A percentile compares a stretch with the other conserved stretches of the same genome.
Conservation (phyloP, 1,284 basidiomycete genomes). For the Nidula niveotomentosa region DNA sequence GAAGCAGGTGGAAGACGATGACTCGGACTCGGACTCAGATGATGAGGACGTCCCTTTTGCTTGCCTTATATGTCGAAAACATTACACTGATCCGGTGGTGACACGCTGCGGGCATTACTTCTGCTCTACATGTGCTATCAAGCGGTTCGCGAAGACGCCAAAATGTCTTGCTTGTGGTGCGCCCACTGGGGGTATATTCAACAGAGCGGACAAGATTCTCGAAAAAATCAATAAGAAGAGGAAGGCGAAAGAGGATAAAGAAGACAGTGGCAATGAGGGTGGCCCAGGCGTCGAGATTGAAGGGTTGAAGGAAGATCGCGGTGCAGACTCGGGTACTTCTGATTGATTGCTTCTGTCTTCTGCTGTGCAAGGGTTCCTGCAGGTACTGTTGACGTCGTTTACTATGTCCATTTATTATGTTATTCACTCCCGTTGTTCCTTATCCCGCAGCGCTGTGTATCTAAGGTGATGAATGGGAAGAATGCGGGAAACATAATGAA, state of each 20-base stretch:
- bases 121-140: constrained; percentile 92
- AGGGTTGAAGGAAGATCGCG: constrained; percentile 45
- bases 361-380: constrained; percentile 1
- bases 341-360: constrained; percentile 3
- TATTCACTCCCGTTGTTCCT: no score
- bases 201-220: constrained; percentile 82
- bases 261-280: constrained; percentile 38
- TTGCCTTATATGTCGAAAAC: constrained; percentile 93
- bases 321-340: constrained; percentile 11
- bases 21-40: constrained; percentile 45
- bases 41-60: constrained; percentile 96
- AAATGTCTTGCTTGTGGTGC: constrained; percentile 96
- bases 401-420: no score
- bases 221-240: constrained; percentile 72
- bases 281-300: constrained; percentile 60
- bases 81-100: constrained; percentile 93
- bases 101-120: constrained; percentile 98
- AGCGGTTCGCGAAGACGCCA: constrained; percentile 90
- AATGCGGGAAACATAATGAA: no score
- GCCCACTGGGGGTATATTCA: constrained; percentile 94
- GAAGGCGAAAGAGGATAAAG: constrained; percentile 46
- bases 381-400: not conserved
- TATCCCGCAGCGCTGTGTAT: no score
- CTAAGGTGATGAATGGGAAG: no score
- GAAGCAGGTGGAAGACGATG: constrained; percentile 59